Conservation (phyloP, 148 eudicot species). For the Salicornia ramosissima region DNA sequence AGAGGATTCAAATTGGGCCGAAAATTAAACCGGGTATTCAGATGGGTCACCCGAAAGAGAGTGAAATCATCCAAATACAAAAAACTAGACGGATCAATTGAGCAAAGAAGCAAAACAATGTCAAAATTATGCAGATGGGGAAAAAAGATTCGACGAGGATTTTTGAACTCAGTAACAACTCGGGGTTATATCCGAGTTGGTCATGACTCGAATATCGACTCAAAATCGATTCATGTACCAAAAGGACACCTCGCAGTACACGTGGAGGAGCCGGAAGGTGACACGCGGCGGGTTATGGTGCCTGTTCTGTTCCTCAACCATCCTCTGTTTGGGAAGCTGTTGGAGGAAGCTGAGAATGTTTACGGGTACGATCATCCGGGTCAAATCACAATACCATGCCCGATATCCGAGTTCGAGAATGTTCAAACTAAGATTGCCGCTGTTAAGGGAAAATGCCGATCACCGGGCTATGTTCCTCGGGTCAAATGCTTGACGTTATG, state of each 20-base stretch:
- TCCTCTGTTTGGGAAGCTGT: slow-evolving; percentile 58
- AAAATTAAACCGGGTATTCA: slow-evolving; percentile 42
- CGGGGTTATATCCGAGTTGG: slow-evolving; percentile 39
- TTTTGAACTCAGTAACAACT: slow-evolving; percentile 16
- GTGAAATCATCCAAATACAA: slow-evolving; percentile 21
- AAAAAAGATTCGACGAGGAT: slow-evolving; percentile 28
- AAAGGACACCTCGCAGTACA: slow-evolving; percentile 78
- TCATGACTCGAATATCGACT: slow-evolving; percentile 18
- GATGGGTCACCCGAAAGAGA: slow-evolving; percentile 28
- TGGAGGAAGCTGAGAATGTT: slow-evolving; percentile 57
- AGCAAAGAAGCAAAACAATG: slow-evolving; percentile 18
- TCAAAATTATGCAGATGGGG: slow-evolving; percentile 40
- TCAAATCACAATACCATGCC: slow-evolving; percentile 78
- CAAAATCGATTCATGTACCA: slow-evolving; percentile 33
- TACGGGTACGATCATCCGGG: slow-evolving; percentile 75
- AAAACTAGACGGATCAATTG: slow-evolving; percentile 2
- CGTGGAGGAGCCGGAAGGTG: slow-evolving; percentile 59
- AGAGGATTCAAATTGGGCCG: slow-evolving; percentile 47
- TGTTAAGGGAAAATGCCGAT: slow-evolving; percentile 15
- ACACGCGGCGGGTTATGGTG: slow-evolving; percentile 47
- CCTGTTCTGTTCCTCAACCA: slow-evolving; percentile 79
- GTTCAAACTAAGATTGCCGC: slow-evolving; percentile 53
- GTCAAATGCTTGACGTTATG: slow-evolving; percentile 12
- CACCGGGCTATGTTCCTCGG: neutral
- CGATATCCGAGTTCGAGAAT: slow-evolving; percentile 51